A percentile compares a stretch with the other conserved stretches of the same genome.
phyloP scores from a whole-genome alignment of 2,329 filamentous ascomycete species.

The Basipetospora chlamydospora region DNA sequence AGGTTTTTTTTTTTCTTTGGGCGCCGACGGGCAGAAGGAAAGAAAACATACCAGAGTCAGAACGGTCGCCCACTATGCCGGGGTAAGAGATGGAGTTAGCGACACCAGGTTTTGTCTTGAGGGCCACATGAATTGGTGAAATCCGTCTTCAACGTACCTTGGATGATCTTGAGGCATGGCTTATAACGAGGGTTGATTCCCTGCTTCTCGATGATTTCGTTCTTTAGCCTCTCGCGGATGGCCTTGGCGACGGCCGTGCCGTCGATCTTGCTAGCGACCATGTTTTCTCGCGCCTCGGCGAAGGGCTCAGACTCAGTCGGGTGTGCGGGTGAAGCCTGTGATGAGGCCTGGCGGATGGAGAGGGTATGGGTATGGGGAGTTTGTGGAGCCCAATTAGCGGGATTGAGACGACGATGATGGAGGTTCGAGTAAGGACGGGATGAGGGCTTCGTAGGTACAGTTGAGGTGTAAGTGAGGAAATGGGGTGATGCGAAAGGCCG shows the following conservation, averaged over 20 bases:
- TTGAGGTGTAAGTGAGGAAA: no score
- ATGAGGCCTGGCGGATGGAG: background rate
- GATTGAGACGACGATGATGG: no score
- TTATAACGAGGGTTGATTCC: slow-evolving; percentile 72
- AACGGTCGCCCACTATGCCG: slow-evolving; percentile 66
- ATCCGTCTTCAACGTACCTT: slow-evolving; percentile 56
- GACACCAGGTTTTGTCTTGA: background rate
- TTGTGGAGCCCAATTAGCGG: no score
- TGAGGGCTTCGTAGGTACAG: no score
- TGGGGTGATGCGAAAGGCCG: no score
- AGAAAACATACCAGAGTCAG: slow-evolving; percentile 64
- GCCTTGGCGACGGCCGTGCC: slow-evolving; percentile 87
- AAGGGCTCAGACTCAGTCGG: no score
- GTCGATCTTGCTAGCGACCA: slow-evolving; percentile 87
- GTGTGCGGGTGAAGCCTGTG: no score
- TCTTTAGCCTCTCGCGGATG: slow-evolving; percentile 70
- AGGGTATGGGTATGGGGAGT: no score
- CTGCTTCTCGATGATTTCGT: slow-evolving; percentile 71
- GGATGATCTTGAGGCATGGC: slow-evolving; percentile 85
- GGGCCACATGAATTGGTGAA: background rate
- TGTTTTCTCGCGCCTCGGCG: no score
- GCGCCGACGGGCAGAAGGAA: background rate
- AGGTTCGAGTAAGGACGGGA: no score
- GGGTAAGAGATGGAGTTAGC: slow-evolving; percentile 4
- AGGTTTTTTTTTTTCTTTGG: no score